Percentiles rank a stretch among this genome's conserved stretches.
phyloP scores from a whole-genome alignment of 345 rosid genomes.

The Mercurialis annua region DNA sequence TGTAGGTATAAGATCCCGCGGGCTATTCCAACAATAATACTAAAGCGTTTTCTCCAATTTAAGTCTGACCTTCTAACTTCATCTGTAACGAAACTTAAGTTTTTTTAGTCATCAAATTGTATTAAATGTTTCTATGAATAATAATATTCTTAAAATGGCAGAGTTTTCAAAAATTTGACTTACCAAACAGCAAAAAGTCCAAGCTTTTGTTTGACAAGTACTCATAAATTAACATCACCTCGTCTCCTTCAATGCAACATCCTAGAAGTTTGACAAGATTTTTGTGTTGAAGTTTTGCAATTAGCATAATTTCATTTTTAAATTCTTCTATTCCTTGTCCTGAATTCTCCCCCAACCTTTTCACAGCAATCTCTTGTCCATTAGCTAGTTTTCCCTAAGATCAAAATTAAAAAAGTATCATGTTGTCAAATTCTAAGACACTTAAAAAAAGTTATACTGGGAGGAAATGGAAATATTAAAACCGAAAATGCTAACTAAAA shows the following conservation, averaged over 20 bases:
- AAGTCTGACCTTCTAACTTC: background rate
- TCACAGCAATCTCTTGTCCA: slow-evolving; percentile 19
- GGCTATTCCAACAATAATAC: slow-evolving; percentile 13
- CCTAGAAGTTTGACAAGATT: slow-evolving; percentile 6
- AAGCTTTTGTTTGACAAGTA: slow-evolving; percentile 14
- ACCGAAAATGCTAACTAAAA: too few relatives aligned
- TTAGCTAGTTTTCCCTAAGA: background rate
- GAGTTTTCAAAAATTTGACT: background rate
- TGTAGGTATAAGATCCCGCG: slow-evolving; percentile 16
- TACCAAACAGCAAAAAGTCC: slow-evolving; percentile 7
- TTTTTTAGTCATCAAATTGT: background rate
- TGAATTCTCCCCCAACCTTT: background rate
- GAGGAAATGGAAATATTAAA: too few relatives aligned
- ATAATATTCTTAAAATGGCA: background rate
- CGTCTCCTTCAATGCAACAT: slow-evolving; percentile 11
- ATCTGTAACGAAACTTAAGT: background rate
- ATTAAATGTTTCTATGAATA: background rate
- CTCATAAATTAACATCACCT: slow-evolving; percentile 15
- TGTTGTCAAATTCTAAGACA: too few relatives aligned
- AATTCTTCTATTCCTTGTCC: slow-evolving; percentile 13
- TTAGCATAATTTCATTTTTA: background rate
- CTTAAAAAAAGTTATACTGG: too few relatives aligned
- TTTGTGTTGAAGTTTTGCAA: slow-evolving; percentile 20
- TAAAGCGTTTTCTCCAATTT: slow-evolving; percentile 12
- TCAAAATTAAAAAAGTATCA: background rate